Percentiles rank a stretch among this genome's conserved stretches.
phyloP scores from a whole-genome alignment of 192 early-diverging fungal species.

The Coemansia umbellata region DNA sequence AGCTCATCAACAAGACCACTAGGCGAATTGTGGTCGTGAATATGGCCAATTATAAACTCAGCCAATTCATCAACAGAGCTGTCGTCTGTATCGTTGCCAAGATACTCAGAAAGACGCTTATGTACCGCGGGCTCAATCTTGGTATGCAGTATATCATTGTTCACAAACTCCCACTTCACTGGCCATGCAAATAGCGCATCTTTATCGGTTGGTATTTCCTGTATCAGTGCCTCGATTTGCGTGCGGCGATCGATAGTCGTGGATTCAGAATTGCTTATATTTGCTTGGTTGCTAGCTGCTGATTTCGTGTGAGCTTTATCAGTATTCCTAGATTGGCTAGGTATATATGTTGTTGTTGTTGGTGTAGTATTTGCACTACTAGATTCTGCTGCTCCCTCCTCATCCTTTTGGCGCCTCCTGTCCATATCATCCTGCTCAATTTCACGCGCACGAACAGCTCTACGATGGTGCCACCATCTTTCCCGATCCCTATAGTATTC shows the following conservation, averaged over 20 bases:
- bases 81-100: slow-evolving; percentile 68
- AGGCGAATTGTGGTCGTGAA: slow-evolving; percentile 63
- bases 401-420: slow-evolving; percentile 49
- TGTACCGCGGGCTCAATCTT: slow-evolving; percentile 72
- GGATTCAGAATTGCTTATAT: not conserved
- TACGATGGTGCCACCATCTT: slow-evolving; percentile 72
- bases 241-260: not conserved
- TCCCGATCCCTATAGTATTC: slow-evolving; percentile 74
- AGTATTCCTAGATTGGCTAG: no score
- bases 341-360: no score
- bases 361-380: no score
- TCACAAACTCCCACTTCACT: slow-evolving; percentile 25
- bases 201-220: slow-evolving; percentile 19
- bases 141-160: slow-evolving; percentile 52
- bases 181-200: slow-evolving; percentile 26
- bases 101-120: slow-evolving; percentile 75
- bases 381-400: not conserved
- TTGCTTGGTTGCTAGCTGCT: not conserved
- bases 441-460: slow-evolving; percentile 60
- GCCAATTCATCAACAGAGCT: slow-evolving; percentile 60
- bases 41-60: slow-evolving; percentile 71
- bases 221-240: slow-evolving; percentile 8
- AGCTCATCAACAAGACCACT: slow-evolving; percentile 73
- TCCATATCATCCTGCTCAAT: slow-evolving; percentile 67
- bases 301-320: slow-evolving; percentile 14